Conservation (phyloP, 495 filamentous ascomycete species). For the Hyaloscypha variabilis region DNA sequence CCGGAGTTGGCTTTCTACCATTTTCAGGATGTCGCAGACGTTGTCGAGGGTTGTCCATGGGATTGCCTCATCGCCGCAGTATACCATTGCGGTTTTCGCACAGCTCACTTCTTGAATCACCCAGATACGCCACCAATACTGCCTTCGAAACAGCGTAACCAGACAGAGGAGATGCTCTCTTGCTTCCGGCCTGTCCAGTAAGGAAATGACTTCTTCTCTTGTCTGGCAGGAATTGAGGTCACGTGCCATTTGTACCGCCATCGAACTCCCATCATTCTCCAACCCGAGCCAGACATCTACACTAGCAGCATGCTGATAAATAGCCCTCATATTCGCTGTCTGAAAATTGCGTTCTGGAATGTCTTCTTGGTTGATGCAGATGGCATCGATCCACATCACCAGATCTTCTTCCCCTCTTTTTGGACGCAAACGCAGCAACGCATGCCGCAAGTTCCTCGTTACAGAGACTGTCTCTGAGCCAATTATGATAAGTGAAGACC, state of each 20-base stretch:
- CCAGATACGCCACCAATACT: conserved; percentile 33
- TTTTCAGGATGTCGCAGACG: conserved; percentile 19
- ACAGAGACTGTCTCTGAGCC: conserved; percentile 1
- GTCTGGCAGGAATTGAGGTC: conserved; percentile 12
- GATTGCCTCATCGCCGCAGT: conserved; percentile 23
- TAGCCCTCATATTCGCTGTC: conserved; percentile 24
- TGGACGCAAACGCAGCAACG: conserved; percentile 17
- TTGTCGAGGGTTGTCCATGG: conserved; percentile 20
- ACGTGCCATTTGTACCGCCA: conserved; percentile 17
- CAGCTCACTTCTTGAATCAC: conserved; percentile 31
- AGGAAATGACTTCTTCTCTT: not conserved
- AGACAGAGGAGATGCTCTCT: conserved; percentile 13
- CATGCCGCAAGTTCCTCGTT: conserved; percentile 21
- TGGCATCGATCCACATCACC: conserved; percentile 25
- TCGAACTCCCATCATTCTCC: conserved; percentile 3
- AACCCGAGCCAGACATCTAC: conserved; percentile 31
- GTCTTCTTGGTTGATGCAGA: conserved; percentile 32
- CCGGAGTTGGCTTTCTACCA: conserved; percentile 1
- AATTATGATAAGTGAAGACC: conserved; percentile 1
- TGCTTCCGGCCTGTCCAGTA: conserved; percentile 6
- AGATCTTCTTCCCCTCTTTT: conserved; percentile 8
- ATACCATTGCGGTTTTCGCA: conserved; percentile 12
- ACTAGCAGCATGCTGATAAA: conserved; percentile 27
- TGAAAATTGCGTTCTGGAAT: conserved; percentile 27
- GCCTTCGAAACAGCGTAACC: conserved; percentile 20